Percentiles rank a stretch among this genome's conserved stretches.
These are phyloP conservation scores for Przewalskia tangutica DNA, from an alignment of 257 asterid genomes.

Conservation along the genomic window DNA sequence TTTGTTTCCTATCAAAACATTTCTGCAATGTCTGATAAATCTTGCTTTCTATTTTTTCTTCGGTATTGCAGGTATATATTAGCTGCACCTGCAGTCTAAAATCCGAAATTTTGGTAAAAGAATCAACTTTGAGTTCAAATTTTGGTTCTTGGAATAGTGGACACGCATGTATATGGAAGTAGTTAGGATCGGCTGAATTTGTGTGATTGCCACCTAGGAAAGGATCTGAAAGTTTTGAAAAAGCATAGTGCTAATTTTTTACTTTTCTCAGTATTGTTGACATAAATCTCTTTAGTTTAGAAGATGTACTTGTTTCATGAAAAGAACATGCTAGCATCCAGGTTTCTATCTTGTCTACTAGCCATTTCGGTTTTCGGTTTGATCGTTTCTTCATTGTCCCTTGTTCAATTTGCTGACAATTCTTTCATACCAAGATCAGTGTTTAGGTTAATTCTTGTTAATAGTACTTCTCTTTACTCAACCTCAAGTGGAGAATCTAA, in stretches of 20 bases:
- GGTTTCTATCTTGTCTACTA: conserved; percentile 49
- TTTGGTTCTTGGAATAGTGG: background rate
- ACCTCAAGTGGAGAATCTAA: conserved; percentile 3
- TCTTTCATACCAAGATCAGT: conserved; percentile 26
- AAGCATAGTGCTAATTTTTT: background rate
- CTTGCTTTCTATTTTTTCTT: background rate
- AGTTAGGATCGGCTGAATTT: background rate
- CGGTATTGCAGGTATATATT: background rate
- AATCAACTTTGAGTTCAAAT: background rate
- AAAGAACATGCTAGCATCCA: conserved; percentile 42
- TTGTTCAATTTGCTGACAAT: conserved; percentile 28
- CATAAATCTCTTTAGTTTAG: background rate
- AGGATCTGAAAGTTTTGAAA: background rate
- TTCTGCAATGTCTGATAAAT: background rate
- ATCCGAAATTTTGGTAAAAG: background rate
- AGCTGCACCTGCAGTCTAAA: background rate
- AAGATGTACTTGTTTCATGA: conserved; percentile 37
- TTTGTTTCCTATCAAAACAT: background rate
- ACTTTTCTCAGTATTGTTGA: background rate
- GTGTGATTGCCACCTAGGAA: background rate
- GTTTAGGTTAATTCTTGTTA: conserved; percentile 22
- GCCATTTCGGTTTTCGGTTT: conserved; percentile 42
- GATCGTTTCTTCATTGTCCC: conserved; percentile 39
- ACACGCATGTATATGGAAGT: background rate
- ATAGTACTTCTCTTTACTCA: conserved; percentile 18